Evolutionary conservation across 306 rosid genomes (phyloP), one percentile per base, ranked within the genome.

Genomic region (Inga leiocalycina): DNA sequence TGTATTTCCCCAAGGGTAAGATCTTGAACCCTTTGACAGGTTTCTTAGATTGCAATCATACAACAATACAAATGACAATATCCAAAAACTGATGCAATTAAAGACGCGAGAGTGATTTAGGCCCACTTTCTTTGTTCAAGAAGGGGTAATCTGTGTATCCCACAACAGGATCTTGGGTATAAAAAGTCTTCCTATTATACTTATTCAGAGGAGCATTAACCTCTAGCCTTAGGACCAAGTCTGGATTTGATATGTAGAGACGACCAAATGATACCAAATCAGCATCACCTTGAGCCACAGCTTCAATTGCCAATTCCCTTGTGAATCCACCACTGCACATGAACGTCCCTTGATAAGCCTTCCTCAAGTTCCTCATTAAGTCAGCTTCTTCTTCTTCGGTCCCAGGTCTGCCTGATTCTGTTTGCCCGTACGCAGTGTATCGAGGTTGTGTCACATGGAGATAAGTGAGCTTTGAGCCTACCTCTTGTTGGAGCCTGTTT

Each of bases 321-420:
- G 91, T 92, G 87, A 83, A 95, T n/a, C 98, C 98, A 35, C 98
- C 98, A 71, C 98, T 93, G 76, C 76, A 68, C 80, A 95, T 87
- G 79, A 95, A 91, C 9, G 96, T 92, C 79, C 98, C 98, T 8
- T 84, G 49, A 84, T 89, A 95, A 30, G 95, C 83, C 48, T 82
- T 86, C 81, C 94, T 87, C 57, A 95, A 17, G 4, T 88, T 86
- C 89, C 59, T 45, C 76, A 93, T 92, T 24, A 92, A 80, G 52
- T 71, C 87, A 59, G 88, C 88, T 72, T 72, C 76, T 75, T 93
- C 98, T 81, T 89, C 93, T 78, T 93, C 96, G 34, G 87, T 92
- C 43, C 95, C 96, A 0, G 94, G 93, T 79, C 86, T 86, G n/a
- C 97, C 97, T 3, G 94, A 77, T 79, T 93, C 93, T 57, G 76